phyloP scores from a whole-genome alignment of 192 early-diverging fungal species.

The Kappamyces sp. region DNA sequence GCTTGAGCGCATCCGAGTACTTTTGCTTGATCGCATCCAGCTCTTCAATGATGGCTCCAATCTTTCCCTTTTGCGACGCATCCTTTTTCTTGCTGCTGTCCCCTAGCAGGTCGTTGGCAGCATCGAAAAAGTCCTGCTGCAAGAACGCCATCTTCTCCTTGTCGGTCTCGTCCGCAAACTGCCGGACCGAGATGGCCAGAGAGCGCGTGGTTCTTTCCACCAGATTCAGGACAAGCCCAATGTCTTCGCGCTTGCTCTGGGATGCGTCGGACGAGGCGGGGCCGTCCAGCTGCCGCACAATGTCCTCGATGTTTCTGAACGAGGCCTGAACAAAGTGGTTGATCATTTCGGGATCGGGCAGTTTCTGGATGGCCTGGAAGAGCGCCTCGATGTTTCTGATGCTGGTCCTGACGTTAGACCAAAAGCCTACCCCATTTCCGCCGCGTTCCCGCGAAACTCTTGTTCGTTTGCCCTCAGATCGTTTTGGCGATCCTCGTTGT shows the following conservation, averaged over 20 bases:
- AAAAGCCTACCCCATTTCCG: background rate
- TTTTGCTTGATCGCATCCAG: background rate
- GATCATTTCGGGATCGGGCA: constrained; percentile 3
- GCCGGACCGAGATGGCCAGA: no score
- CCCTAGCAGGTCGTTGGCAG: no score
- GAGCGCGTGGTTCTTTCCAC: background rate
- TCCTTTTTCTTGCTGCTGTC: no score
- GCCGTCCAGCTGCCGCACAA: background rate
- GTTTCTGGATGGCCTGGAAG: constrained; percentile 1
- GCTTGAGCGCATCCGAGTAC: constrained; percentile 16
- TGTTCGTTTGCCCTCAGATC: constrained; percentile 5
- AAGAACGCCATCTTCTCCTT: no score
- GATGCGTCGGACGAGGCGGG: no score
- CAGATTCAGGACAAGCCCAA: background rate
- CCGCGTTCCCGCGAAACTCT: background rate
- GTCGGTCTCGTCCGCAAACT: no score
- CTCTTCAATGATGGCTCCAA: no score
- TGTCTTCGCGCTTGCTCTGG: background rate
- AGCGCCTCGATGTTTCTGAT: background rate
- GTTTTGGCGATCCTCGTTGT: background rate
- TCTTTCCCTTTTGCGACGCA: no score
- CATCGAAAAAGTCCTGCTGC: no score
- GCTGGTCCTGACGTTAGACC: background rate
- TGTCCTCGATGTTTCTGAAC: background rate
- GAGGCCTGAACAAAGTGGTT: background rate